phyloP scores from a whole-genome alignment of 2,329 filamentous ascomycete genomes.

The Fusarium gaditjirri region DNA sequence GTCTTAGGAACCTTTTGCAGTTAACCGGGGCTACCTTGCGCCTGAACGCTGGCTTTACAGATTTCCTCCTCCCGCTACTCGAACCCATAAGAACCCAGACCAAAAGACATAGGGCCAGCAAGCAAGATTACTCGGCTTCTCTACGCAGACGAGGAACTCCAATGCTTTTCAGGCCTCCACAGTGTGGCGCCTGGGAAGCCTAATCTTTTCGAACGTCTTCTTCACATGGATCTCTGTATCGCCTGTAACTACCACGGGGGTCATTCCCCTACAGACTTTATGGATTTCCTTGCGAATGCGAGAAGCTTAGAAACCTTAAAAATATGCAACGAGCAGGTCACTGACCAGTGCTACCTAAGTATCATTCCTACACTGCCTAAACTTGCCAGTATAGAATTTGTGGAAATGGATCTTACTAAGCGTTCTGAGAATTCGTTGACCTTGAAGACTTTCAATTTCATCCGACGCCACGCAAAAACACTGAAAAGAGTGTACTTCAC shows the following conservation, averaged over 20 bases:
- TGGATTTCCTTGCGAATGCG: neutral
- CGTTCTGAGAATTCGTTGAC: fast-evolving
- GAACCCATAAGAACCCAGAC: neutral
- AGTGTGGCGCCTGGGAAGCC: neutral
- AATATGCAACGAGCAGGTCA: neutral
- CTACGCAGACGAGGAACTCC: neutral
- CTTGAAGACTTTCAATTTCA: neutral
- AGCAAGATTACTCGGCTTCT: neutral
- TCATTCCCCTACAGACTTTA: neutral
- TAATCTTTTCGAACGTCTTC: neutral
- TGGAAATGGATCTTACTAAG: neutral
- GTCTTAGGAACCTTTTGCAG: neutral
- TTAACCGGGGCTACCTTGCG: fast-evolving
- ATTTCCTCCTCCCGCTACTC: conserved; percentile 2
- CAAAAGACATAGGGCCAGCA: no score
- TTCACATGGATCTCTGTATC: conserved; percentile 10
- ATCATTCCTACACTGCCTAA: neutral
- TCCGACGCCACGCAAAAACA: neutral
- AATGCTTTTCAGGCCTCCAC: neutral
- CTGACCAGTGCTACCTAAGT: fast-evolving
- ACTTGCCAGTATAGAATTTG: conserved; percentile 1
- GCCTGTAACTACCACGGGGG: neutral
- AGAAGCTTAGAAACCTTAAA: neutral
- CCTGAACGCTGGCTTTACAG: neutral
- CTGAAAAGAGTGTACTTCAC: neutral